These are phyloP conservation scores for Aureobasidium sp. DNA, from an alignment of 2,329 filamentous ascomycete genomes.

Conservation along the genomic window DNA sequence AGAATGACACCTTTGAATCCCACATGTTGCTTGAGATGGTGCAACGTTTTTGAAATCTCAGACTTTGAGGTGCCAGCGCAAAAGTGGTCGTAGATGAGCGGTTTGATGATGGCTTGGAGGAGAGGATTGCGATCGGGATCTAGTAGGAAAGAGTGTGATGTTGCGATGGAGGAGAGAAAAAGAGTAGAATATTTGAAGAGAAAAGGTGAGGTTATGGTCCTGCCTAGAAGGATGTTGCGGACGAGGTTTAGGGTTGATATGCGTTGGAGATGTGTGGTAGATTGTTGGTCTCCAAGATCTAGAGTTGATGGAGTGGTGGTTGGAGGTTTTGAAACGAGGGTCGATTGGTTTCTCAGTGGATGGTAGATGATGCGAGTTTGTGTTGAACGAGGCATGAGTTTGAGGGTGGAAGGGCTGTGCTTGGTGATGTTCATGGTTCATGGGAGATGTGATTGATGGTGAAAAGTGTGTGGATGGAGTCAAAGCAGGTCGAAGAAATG, in stretches of 20 bases:
- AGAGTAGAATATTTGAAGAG: constrained; percentile 28
- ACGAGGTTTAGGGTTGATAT: constrained; percentile 25
- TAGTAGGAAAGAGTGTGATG: constrained; percentile 38
- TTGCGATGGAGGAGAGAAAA: constrained; percentile 33
- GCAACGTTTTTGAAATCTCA: constrained; percentile 42
- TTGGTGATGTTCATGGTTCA: background rate
- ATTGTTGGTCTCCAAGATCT: background rate
- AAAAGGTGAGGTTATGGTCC: constrained; percentile 28
- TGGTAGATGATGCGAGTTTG: background rate
- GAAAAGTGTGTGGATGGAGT: background rate
- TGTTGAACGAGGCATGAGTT: background rate
- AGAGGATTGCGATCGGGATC: constrained; percentile 44
- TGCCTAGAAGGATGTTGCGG: constrained; percentile 27
- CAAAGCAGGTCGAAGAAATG: background rate
- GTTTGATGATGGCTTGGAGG: constrained; percentile 39
- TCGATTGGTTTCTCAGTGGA: background rate
- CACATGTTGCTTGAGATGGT: constrained; percentile 37
- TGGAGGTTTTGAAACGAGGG: background rate
- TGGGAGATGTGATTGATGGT: background rate
- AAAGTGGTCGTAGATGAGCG: constrained; percentile 50
- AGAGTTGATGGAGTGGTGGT: background rate
- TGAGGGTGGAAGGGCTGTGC: background rate
- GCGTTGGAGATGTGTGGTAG: background rate
- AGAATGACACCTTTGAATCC: constrained; percentile 50
- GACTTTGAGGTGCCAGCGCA: constrained; percentile 46